These are phyloP conservation scores for Capillidium rhysosporum DNA, from an alignment of 371 early-diverging fungal genomes.

Conservation along the genomic window DNA sequence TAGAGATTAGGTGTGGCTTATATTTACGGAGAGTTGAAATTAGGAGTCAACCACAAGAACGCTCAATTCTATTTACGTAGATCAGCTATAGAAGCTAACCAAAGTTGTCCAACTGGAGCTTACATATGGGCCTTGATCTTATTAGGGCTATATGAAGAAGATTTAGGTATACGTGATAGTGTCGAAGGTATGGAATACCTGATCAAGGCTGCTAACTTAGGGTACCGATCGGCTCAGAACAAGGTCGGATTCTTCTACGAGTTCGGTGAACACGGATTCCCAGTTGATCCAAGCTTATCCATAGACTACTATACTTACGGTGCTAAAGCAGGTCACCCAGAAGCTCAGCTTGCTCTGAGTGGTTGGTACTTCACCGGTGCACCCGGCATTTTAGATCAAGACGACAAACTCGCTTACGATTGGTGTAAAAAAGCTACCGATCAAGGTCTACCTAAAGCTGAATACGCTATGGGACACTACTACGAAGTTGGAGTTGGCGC, in stretches of 20 bases:
- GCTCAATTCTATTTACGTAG: slow-evolving; percentile 53
- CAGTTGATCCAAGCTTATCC: slow-evolving; percentile 69
- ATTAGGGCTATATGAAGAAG: slow-evolving; percentile 16
- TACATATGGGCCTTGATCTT: slow-evolving; percentile 41
- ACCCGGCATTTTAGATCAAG: slow-evolving; percentile 53
- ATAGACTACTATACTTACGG: slow-evolving; percentile 93
- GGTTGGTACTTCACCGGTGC: slow-evolving; percentile 83
- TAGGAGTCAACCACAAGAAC: slow-evolving; percentile 29
- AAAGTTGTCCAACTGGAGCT: slow-evolving; percentile 41
- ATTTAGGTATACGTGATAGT: slow-evolving; percentile 18
- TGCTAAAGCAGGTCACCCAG: slow-evolving; percentile 67
- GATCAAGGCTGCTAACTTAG: slow-evolving; percentile 31
- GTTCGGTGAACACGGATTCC: slow-evolving; percentile 75
- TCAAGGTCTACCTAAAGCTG: slow-evolving; percentile 61
- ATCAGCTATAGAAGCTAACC: slow-evolving; percentile 36
- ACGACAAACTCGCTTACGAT: slow-evolving; percentile 62
- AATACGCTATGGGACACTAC: slow-evolving; percentile 75
- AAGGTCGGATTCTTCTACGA: slow-evolving; percentile 88
- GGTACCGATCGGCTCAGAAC: slow-evolving; percentile 84
- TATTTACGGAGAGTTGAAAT: slow-evolving; percentile 39
- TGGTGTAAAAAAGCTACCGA: slow-evolving; percentile 82
- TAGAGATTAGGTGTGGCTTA: slow-evolving; percentile 30
- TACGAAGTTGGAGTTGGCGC: slow-evolving; percentile 62
- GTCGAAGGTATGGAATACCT: slow-evolving; percentile 19
- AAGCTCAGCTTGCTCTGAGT: slow-evolving; percentile 62